A percentile compares a stretch with the other conserved stretches of the same genome.
Evolutionary conservation across 2,329 filamentous ascomycete genomes (phyloP).

Genomic region (Pezicula radicicola): DNA sequence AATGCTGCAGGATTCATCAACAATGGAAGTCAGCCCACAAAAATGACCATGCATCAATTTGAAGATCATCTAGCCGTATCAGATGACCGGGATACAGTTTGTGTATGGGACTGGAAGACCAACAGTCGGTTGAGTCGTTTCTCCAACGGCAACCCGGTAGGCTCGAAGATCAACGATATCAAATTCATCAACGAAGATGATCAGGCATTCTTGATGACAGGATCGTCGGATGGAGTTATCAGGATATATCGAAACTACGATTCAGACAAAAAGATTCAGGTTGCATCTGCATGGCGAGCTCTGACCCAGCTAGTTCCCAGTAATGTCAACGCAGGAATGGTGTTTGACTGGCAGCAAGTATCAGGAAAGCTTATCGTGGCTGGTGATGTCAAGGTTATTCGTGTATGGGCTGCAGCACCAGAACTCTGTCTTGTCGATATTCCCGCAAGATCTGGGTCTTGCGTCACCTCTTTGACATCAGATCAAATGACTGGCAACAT

Average conservation of each 20-base stretch:
- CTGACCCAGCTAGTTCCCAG: conserved; percentile 91
- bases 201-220: conserved; percentile 89
- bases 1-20: conserved; percentile 79
- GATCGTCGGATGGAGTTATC: conserved; percentile 91
- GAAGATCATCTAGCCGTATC: conserved; percentile 93
- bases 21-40: conserved; percentile 84
- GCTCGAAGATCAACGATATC: conserved; percentile 90
- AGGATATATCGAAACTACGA: conserved; percentile 94
- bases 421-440: conserved; percentile 95
- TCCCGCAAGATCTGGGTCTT: conserved; percentile 88
- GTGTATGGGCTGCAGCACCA: conserved; percentile 92
- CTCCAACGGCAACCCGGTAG: conserved; percentile 88
- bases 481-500: conserved; percentile 97
- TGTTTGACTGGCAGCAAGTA: conserved; percentile 99
- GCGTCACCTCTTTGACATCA: conserved; percentile 91
- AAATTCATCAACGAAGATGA: conserved; percentile 99
- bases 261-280: conserved; percentile 68
- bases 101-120: conserved; percentile 90
- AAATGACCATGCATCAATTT: conserved; percentile 97
- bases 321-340: conserved; percentile 90
- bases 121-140: conserved; percentile 76
- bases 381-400: conserved; percentile 91
- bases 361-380: conserved; percentile 92
- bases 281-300: conserved; percentile 89
- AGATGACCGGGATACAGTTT: conserved; percentile 87